These are phyloP conservation scores for Hymenoscyphus albidus DNA, from an alignment of 2,329 filamentous ascomycete species.

Conservation along the genomic window DNA sequence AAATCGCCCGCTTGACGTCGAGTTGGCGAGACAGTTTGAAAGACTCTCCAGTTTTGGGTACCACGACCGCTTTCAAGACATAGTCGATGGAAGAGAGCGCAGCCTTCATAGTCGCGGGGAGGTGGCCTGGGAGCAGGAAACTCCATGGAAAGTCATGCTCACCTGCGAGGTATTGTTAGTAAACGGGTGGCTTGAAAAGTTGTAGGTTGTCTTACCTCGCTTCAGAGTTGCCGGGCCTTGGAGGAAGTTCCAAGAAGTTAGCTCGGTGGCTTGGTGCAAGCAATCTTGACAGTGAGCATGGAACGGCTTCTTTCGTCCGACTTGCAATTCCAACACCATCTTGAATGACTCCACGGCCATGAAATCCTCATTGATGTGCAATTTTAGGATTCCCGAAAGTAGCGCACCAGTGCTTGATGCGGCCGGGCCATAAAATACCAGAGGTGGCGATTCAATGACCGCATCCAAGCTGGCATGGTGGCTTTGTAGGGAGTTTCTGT, in stretches of 20 bases:
- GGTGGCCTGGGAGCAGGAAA: conserved; percentile 75
- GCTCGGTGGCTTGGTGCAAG: conserved; percentile 63
- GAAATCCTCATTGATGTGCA: conserved; percentile 64
- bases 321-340: conserved; percentile 66
- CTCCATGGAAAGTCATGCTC: conserved; percentile 84
- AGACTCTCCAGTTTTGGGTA: conserved; percentile 56
- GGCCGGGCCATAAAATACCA: conserved; percentile 75
- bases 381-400: conserved; percentile 75
- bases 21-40: conserved; percentile 67
- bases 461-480: conserved; percentile 31
- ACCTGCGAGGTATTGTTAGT: conserved; percentile 40
- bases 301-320: conserved; percentile 78
- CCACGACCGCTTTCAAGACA: conserved; percentile 66
- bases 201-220: conserved; percentile 42
- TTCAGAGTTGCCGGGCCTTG: conserved; percentile 49
- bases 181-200: neutral
- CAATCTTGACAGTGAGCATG: conserved; percentile 76
- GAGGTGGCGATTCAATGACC: conserved; percentile 48
- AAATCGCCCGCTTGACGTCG: conserved; percentile 73
- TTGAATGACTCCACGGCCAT: conserved; percentile 69
- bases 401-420: conserved; percentile 77
- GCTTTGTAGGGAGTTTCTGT: conserved; percentile 25
- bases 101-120: conserved; percentile 80
- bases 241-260: conserved; percentile 78
- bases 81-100: conserved; percentile 72